phyloP scores from a whole-genome alignment of 345 rosid species.

The Geranium rotundifolium region DNA sequence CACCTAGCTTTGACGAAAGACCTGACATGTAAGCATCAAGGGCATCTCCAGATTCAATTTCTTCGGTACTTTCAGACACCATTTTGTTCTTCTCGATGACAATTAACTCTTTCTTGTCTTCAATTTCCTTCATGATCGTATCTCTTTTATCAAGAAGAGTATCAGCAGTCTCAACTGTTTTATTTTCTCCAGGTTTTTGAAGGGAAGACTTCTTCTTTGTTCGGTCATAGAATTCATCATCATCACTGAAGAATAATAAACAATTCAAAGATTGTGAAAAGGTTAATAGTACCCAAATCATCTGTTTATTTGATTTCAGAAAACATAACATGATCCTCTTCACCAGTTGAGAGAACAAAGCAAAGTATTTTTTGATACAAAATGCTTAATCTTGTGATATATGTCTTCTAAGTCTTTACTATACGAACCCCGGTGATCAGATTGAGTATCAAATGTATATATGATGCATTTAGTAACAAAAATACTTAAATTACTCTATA shows the following conservation, averaged over 20 bases:
- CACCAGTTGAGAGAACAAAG: not conserved
- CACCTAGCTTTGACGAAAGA: constrained; percentile 78
- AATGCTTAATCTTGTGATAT: not conserved
- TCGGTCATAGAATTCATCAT: constrained; percentile 96
- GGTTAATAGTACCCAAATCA: not conserved
- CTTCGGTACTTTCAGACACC: constrained; percentile 29
- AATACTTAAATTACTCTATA: not conserved
- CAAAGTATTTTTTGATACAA: not conserved
- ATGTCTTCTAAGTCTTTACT: not conserved
- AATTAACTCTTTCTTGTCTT: constrained; percentile 42
- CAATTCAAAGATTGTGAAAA: constrained; percentile 6
- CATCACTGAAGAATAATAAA: constrained; percentile 43
- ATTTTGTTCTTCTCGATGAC: constrained; percentile 52
- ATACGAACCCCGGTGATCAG: not conserved
- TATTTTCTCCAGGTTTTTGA: constrained; percentile 45
- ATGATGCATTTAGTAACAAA: not conserved
- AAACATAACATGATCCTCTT: not conserved
- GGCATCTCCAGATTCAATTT: constrained; percentile 57
- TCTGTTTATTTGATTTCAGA: not conserved
- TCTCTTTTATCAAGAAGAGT: constrained; percentile 86
- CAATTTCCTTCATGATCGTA: constrained; percentile 49
- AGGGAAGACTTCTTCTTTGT: constrained; percentile 55
- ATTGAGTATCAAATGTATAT: not conserved
- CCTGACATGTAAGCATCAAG: constrained; percentile 94
- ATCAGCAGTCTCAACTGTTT: constrained; percentile 75